Base-by-base conservation (phyloP, 768 basidiomycete species). In the Serendipita sp. region DNA sequence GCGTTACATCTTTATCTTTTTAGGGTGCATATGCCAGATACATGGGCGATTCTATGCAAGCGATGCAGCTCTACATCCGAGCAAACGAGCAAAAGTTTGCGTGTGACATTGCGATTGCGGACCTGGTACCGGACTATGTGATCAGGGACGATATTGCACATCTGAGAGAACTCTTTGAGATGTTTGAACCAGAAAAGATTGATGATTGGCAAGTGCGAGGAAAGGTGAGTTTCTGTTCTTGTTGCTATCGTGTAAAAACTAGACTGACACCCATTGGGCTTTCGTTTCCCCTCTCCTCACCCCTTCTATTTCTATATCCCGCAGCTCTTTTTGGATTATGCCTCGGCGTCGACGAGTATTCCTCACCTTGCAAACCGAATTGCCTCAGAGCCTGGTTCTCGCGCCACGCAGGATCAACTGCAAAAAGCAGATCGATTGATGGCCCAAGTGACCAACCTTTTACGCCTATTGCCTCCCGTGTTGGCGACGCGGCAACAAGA, bases 61-160 rank as follows among this genome's bases (percentile, higher is more conserved):
- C 90, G 17, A 96, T 89, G 70, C 81, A 89, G 50, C 74, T 86
- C 26, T 88, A 88, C 70, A 74, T 90, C 56, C 70, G 81, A 28
- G 90, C 90, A 1, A 82, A 82, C 20, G 71, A 83, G 34, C 85
- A 82, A 65, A 79, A 84, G 63, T 73, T 81, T 3, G 93, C 95
- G 0, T 93, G 96, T 69, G 81, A 83, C 53, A 76, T 98, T 44
- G 88, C 89, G n/a, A 77, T 94, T 31, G 72, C 77, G n/a, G 85
- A 93, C 64, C 80, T 99, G 5, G 90, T 88, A 3, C 89, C 91
- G 0, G 95, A 97, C 66, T 90, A 86, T 0, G 77, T 96, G 62
- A 78, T 97, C 31, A 76, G 83, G 7, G 77, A 78, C 44, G 85
- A 88, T 69, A 66, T 78, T 5, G 80, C 78, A 2, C 76, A 95